phyloP scores from a whole-genome alignment of 345 rosid species.

The Lenwebbia sp. region DNA sequence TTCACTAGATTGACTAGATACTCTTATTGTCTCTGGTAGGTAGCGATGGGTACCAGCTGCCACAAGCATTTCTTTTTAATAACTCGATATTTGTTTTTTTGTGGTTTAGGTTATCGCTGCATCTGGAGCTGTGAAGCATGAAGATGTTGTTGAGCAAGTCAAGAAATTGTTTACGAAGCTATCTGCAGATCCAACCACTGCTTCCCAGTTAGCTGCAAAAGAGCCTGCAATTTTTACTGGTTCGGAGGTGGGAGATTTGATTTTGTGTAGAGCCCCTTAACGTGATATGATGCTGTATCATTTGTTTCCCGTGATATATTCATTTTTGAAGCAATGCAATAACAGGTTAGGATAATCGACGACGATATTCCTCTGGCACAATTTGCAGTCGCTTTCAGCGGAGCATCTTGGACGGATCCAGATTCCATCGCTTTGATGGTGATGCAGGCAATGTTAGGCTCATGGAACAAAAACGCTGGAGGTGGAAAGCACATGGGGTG shows the following conservation, averaged over 20 bases:
- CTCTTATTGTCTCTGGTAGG: not conserved
- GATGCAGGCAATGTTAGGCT: conserved; percentile 98
- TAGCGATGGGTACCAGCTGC: not conserved
- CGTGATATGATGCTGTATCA: not conserved
- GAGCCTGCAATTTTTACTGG: conserved; percentile 91
- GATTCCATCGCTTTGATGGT: conserved; percentile 95
- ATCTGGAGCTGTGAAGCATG: conserved; percentile 98
- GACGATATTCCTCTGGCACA: conserved; percentile 96
- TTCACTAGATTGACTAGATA: not conserved
- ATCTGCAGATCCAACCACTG: conserved; percentile 75
- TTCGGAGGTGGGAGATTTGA: conserved; percentile 62
- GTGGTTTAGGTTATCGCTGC: conserved; percentile 73
- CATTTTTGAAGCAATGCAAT: not conserved
- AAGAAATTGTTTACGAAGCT: conserved; percentile 73
- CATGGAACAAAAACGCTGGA: conserved; percentile 77
- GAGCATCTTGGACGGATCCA: conserved; percentile 99
- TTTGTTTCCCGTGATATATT: not conserved
- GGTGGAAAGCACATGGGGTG: conserved; percentile 99
- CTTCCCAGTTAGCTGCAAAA: conserved; percentile 73
- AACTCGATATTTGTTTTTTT: not conserved
- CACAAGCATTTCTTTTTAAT: not conserved
- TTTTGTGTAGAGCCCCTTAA: not conserved
- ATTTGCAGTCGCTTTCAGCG: conserved; percentile 93
- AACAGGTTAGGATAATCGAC: conserved; percentile 86
- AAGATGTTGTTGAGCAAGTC: conserved; percentile 85